phyloP scores from a whole-genome alignment of 768 basidiomycete genomes.

The Thelephora ganbajun region DNA sequence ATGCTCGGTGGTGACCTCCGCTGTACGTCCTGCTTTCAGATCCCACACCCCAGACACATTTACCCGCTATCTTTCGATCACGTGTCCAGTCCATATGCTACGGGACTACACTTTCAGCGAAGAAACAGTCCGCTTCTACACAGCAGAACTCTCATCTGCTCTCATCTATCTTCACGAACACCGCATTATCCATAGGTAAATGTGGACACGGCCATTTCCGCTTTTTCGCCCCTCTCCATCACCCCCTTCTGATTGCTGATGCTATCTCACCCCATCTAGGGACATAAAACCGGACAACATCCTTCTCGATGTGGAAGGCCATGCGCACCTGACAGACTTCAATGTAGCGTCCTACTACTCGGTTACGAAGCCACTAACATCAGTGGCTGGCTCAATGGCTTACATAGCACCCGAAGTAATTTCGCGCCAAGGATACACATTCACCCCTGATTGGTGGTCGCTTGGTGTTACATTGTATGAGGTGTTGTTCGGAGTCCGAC shows the following conservation, averaged over 20 bases:
- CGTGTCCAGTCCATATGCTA: conserved; percentile 82
- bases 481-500: conserved; percentile 64
- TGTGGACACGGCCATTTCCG: conserved; percentile 1
- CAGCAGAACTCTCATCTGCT: conserved; percentile 75
- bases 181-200: conserved; percentile 88
- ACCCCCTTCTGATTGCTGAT: conserved; percentile 2
- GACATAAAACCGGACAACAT: conserved; percentile 98
- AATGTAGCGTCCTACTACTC: conserved; percentile 99
- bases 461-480: conserved; percentile 85
- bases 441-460: conserved; percentile 93
- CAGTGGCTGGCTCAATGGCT: conserved; percentile 95
- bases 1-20: conserved; percentile 93
- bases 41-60: conserved; percentile 2
- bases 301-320: conserved; percentile 79
- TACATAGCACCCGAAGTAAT: conserved; percentile 99
- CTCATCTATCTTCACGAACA: conserved; percentile 83
- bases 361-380: conserved; percentile 72
- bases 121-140: conserved; percentile 70
- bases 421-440: conserved; percentile 81
- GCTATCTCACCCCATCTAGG: conserved; percentile 24
- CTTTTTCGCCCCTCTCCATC: neutral
- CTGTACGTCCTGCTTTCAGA: conserved; percentile 37
- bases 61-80: too few relatives aligned
- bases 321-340: conserved; percentile 96
- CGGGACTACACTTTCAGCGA: conserved; percentile 54